A percentile compares a stretch with the other conserved stretches of the same genome.
These are phyloP conservation scores for Gracilaria gracilis DNA, from an alignment of 23 red algal species.

Conservation along the genomic window DNA sequence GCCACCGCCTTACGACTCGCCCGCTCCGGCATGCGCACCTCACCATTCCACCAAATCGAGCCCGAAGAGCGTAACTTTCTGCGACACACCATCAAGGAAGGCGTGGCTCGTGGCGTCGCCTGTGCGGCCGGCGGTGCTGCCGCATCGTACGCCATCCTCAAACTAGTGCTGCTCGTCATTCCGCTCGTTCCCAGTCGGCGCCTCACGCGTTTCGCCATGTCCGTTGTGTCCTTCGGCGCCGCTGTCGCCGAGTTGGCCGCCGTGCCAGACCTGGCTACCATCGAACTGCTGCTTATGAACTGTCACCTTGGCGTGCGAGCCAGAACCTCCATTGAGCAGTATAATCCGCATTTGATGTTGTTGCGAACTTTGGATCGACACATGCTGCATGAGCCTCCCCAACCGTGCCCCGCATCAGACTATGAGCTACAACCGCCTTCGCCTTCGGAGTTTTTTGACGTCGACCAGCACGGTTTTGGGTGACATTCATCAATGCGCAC, in stretches of 20 bases:
- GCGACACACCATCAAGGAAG: constrained; percentile 29
- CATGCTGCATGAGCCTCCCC: not conserved
- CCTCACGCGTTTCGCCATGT: constrained; percentile 31
- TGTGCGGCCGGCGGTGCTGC: constrained; percentile 51
- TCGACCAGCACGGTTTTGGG: not conserved
- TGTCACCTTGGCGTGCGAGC: not conserved
- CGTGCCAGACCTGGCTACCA: constrained; percentile 41
- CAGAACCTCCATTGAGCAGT: constrained; percentile 26
- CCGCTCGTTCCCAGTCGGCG: constrained; percentile 27
- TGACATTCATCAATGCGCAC: not conserved
- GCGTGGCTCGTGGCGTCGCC: constrained; percentile 44
- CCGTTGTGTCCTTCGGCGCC: constrained; percentile 33
- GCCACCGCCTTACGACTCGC: constrained; percentile 39
- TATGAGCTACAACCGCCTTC: not conserved
- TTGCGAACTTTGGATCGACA: constrained; percentile 45
- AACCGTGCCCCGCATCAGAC: not conserved
- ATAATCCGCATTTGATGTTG: constrained; percentile 47
- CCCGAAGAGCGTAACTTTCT: constrained; percentile 39
- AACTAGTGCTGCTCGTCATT: constrained; percentile 17
- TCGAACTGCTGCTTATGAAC: constrained; percentile 55
- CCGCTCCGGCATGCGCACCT: not conserved
- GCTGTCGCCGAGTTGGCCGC: constrained; percentile 43
- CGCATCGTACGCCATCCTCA: constrained; percentile 56
- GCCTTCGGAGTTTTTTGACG: not conserved
- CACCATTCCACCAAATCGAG: not conserved